Evolutionary conservation across 1,139 yeast species (phyloP).

Genomic region (Kodamaea ohmeri): DNA sequence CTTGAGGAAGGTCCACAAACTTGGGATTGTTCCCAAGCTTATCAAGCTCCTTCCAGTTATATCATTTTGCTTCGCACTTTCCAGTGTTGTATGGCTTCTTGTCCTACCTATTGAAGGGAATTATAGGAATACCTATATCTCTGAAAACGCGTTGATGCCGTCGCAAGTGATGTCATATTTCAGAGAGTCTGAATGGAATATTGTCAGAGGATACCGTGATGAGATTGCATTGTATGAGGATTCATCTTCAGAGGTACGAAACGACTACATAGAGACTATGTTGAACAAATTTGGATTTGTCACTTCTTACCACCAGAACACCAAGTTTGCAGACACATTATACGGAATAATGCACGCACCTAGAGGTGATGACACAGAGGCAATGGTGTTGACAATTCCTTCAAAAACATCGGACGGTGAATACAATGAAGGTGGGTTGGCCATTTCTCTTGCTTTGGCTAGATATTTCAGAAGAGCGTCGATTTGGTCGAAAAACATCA

Average conservation of each 20-base stretch:
- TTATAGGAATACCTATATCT: conserved; percentile 76
- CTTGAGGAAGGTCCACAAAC: conserved; percentile 51
- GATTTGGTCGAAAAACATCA: conserved; percentile 93
- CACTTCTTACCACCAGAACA: conserved; percentile 48
- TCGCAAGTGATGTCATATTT: conserved; percentile 92
- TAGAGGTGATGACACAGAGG: conserved; percentile 93
- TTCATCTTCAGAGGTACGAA: conserved; percentile 36
- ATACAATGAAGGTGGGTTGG: conserved; percentile 74
- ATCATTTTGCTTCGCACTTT: conserved; percentile 57
- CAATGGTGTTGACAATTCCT: conserved; percentile 88
- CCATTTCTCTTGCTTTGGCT: conserved; percentile 70
- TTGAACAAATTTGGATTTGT: conserved; percentile 71
- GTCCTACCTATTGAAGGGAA: conserved; percentile 78
- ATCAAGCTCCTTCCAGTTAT: conserved; percentile 56
- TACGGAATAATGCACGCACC: conserved; percentile 92
- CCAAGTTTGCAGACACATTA: conserved; percentile 43
- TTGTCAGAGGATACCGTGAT: conserved; percentile 78
- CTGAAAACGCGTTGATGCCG: conserved; percentile 96
- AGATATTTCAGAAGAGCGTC: conserved; percentile 82
- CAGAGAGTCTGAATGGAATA: conserved; percentile 93
- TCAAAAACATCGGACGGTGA: conserved; percentile 65
- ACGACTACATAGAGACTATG: conserved; percentile 54
- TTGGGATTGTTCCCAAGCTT: conserved; percentile 60
- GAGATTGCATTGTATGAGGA: conserved; percentile 45
- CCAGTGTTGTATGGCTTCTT: conserved; percentile 68